These are phyloP conservation scores for Phytophthora syringae DNA, from an alignment of 352 stramenopile species.

Conservation along the genomic window DNA sequence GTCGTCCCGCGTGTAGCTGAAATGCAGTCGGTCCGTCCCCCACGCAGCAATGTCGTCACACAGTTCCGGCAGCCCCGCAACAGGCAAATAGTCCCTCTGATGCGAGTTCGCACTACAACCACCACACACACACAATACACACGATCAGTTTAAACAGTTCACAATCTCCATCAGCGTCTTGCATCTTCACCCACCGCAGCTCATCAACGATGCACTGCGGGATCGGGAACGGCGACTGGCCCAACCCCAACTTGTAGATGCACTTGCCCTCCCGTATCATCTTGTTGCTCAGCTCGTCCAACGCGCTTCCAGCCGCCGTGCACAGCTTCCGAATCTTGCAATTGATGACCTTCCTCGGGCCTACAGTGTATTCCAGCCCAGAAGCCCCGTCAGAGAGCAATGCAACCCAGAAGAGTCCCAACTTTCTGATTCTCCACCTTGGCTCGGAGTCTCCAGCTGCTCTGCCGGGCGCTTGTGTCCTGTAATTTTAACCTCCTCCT, in stretches of 20 bases:
- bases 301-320: slow-evolving; percentile 73
- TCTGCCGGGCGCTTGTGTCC: slow-evolving; percentile 60
- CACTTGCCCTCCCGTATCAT: slow-evolving; percentile 81
- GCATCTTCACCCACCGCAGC: slow-evolving; percentile 54
- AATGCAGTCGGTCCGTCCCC: slow-evolving; percentile 58
- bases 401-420: not conserved
- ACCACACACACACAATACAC: not conserved
- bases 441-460: slow-evolving; percentile 35
- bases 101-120: slow-evolving; percentile 72
- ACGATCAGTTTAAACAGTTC: slow-evolving; percentile 2
- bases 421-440: slow-evolving; percentile 34
- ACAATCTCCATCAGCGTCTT: not conserved
- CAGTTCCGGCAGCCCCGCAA: slow-evolving; percentile 75
- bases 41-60: slow-evolving; percentile 82
- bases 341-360: slow-evolving; percentile 84
- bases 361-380: slow-evolving; percentile 36
- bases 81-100: slow-evolving; percentile 83
- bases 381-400: not conserved
- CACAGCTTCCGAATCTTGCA: slow-evolving; percentile 89
- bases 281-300: slow-evolving; percentile 89
- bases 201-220: slow-evolving; percentile 90
- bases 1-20: slow-evolving; percentile 77
- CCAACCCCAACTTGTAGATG: slow-evolving; percentile 88
- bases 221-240: slow-evolving; percentile 88
- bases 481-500: slow-evolving; percentile 2